These are phyloP conservation scores for Pterulicium gracile DNA, from an alignment of 1,284 basidiomycete species.

Conservation along the genomic window DNA sequence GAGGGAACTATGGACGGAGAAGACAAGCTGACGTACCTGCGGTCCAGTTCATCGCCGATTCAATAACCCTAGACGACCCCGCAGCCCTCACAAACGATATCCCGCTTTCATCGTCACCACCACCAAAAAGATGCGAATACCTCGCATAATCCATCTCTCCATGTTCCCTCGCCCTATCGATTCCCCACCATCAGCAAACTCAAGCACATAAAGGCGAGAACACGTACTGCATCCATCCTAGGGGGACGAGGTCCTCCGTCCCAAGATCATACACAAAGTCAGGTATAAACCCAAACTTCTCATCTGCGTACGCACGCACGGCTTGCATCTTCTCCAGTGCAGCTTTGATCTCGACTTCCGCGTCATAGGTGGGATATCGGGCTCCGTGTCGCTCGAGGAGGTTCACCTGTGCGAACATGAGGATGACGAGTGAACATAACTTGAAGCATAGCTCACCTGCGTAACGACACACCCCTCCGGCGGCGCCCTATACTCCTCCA, in stretches of 20 bases:
- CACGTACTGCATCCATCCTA: constrained; percentile 63
- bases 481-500: constrained; percentile 32
- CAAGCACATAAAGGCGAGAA: constrained; percentile 1
- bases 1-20: no score
- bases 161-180: constrained; percentile 38
- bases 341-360: constrained; percentile 31
- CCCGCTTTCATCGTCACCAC: no score
- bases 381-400: constrained; percentile 83
- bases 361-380: constrained; percentile 59
- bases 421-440: not conserved
- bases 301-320: constrained; percentile 31
- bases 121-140: constrained; percentile 37
- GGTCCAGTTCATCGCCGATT: constrained; percentile 65
- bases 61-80: constrained; percentile 48
- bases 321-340: constrained; percentile 43
- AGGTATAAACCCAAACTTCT: constrained; percentile 47
- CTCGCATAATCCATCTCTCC: constrained; percentile 38
- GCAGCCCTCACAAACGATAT: constrained; percentile 63
- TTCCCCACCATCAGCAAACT: not conserved
- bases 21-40: constrained; percentile 31
- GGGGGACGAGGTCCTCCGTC: constrained; percentile 47
- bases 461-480: constrained; percentile 41
- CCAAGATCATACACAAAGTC: constrained; percentile 56
- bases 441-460: constrained; percentile 26
- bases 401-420: not conserved